A percentile compares a stretch with the other conserved stretches of the same genome.
Conservation (phyloP, 73 alveolate species). For the Blepharisma stoltei region DNA sequence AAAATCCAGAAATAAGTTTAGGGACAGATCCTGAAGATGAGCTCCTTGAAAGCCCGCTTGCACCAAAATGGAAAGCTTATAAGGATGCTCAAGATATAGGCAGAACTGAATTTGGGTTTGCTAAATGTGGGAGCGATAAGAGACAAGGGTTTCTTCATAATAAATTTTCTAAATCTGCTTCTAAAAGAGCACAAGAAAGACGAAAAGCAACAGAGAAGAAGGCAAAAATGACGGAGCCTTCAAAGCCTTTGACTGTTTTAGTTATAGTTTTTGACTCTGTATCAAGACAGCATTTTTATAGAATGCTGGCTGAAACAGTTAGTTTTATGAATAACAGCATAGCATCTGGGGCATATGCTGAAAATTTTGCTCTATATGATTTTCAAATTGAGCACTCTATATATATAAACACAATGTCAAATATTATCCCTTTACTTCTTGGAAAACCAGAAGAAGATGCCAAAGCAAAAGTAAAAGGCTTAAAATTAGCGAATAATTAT, state of each 20-base stretch:
- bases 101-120: neutral
- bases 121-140: neutral
- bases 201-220: neutral
- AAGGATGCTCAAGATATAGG: neutral
- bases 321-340: neutral
- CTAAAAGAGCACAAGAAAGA: constrained; percentile 6
- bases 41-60: no score
- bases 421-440: neutral
- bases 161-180: neutral
- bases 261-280: constrained; percentile 1
- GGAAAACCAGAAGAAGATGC: neutral
- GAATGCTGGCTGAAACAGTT: neutral
- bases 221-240: neutral
- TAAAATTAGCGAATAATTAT: neutral
- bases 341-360: neutral
- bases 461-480: neutral
- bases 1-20: no score
- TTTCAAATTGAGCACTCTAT: neutral
- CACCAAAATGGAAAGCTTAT: no score
- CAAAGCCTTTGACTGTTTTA: constrained; percentile 14
- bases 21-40: no score
- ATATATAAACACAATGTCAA: neutral
- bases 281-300: neutral
- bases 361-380: neutral
- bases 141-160: neutral